phyloP scores from a whole-genome alignment of 75 land plant species.

The Adiantum capillusveneris region DNA sequence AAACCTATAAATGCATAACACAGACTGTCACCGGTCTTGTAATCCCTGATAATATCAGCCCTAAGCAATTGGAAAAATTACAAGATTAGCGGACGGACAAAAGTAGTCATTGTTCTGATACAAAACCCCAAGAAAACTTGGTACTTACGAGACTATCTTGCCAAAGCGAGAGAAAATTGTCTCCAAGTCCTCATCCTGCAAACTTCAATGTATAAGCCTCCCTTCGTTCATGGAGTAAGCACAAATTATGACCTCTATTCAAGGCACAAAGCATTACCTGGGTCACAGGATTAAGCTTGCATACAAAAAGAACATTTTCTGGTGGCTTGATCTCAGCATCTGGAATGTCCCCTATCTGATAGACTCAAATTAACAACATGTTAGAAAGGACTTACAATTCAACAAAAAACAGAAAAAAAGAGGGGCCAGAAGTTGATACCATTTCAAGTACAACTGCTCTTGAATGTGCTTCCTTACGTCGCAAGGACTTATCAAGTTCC shows the following conservation, averaged over 20 bases:
- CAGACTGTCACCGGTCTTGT: slow-evolving; percentile 93
- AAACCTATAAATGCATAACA: slow-evolving; percentile 96
- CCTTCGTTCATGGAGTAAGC: slow-evolving; percentile 1
- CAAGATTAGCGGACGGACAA: background rate
- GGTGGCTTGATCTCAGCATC: slow-evolving; percentile 97
- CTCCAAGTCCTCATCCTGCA: slow-evolving; percentile 95
- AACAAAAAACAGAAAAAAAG: background rate
- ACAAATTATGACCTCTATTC: background rate
- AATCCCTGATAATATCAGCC: slow-evolving; percentile 92
- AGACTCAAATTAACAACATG: background rate
- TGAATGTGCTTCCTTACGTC: slow-evolving; percentile 75
- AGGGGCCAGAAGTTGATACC: slow-evolving; percentile 48
- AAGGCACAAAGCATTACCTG: slow-evolving; percentile 48
- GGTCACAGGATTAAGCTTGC: slow-evolving; percentile 93
- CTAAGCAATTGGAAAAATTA: slow-evolving; percentile 22
- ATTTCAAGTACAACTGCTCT: slow-evolving; percentile 89
- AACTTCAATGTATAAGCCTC: too few relatives aligned
- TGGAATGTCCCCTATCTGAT: slow-evolving; percentile 97
- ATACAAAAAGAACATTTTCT: slow-evolving; percentile 93
- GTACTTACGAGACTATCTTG: slow-evolving; percentile 79
- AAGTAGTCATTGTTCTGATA: background rate
- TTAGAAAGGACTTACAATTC: too few relatives aligned
- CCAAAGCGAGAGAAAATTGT: slow-evolving; percentile 93
- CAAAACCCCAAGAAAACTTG: too few relatives aligned
- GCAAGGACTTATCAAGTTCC: slow-evolving; percentile 71